Evolutionary conservation across 2,329 filamentous ascomycete genomes (phyloP), one percentile per base, ranked within the genome.

Genomic region (Herpomyces periplanetae): DNA sequence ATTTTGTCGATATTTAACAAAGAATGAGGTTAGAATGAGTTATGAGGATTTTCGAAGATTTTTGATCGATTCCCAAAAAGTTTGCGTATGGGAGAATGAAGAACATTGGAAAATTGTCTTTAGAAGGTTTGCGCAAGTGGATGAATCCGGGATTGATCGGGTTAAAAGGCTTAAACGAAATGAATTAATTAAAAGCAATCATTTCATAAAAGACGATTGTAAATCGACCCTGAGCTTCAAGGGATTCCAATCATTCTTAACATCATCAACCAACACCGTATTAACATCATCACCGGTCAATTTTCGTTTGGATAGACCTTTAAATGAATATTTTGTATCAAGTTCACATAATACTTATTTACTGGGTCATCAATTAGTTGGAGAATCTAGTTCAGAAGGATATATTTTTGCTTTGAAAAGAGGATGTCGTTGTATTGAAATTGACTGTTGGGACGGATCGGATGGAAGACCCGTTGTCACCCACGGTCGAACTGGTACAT

Each of bases 301-400:
- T 11, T 54, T 57, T 21, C 44, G 44, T 4, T 53, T 88, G 21
- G 58, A 85, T 32, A 56, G 65, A 10, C 80, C 80, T 0, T 44
- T 91, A 35, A 87, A 85, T 34, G 75, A 91, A 34, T 96, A 96
- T 38, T 88, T 71, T 43, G 80, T 96, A 27, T 91, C 75, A 1
- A 88, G 73, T 42, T 91, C 80, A 2, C 80, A 96, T 46, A 96
- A 96, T 39, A 96, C 80, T 0, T 96, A 96, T 32, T 57, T 96
- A 1, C 47, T 84, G 3, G 80, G 80, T 7, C 60, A 73, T 20
- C 80, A 96, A 36, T 60, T 91, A 2, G 63, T 59, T 5, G 75
- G 75, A 11, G 54, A 65, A 17, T 88, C 80, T 2, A 91, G 73
- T 32, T 65, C 84, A 2, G 80, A 96, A 37, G 71, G 71, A 16